A percentile compares a stretch with the other conserved stretches of the same genome.
Evolutionary conservation across 169 alveolate genomes (phyloP).

Genomic region (Plasmodium coatneyi): DNA sequence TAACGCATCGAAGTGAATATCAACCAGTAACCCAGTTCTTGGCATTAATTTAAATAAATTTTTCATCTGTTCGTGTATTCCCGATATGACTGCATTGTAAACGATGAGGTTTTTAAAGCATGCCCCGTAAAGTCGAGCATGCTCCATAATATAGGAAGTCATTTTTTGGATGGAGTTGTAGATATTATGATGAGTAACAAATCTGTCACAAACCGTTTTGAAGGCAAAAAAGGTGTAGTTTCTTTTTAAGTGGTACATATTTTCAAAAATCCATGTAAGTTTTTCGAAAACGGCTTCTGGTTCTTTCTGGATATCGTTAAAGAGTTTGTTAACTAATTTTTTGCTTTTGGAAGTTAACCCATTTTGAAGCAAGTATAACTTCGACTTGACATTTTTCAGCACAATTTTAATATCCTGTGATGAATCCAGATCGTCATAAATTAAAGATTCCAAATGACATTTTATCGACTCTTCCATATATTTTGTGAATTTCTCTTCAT

Average conservation of each 20-base stretch:
- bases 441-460: constrained; percentile 47
- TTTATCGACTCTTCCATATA: constrained; percentile 32
- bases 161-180: not conserved
- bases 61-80: constrained; percentile 20
- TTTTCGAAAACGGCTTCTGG: not conserved
- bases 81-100: constrained; percentile 12
- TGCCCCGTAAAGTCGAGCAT: constrained; percentile 7
- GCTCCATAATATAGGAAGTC: not conserved
- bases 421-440: constrained; percentile 6
- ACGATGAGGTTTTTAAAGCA: constrained; percentile 35
- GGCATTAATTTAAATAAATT: constrained; percentile 23
- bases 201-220: not conserved
- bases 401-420: constrained; percentile 15
- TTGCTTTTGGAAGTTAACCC: constrained; percentile 36
- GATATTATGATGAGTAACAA: not conserved
- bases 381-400: not conserved
- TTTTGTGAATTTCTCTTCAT: constrained; percentile 19
- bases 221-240: not conserved
- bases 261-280: not conserved
- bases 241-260: not conserved
- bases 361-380: constrained; percentile 22
- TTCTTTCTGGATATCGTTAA: constrained; percentile 6
- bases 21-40: not conserved
- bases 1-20: constrained; percentile 14
- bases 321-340: not conserved